Evolutionary conservation across 1,284 basidiomycete genomes (phyloP), one percentile per base, ranked within the genome.

Genomic region (Wolfiporia cocos): DNA sequence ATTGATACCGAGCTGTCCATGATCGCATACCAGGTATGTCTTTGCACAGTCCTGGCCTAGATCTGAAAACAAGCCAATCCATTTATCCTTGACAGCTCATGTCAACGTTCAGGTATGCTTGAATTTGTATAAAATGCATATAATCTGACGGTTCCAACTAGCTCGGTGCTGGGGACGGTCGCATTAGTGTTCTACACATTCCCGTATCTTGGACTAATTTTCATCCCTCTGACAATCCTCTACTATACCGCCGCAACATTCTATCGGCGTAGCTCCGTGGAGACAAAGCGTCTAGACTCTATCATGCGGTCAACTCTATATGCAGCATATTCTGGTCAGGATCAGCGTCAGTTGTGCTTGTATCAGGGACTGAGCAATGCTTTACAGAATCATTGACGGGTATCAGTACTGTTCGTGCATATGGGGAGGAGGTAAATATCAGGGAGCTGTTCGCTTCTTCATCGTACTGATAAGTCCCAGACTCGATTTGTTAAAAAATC

Each of bases 201-300:
- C 64, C 78, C 78, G 0, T 73, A 70, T 46, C 70, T 82, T 3
- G 78, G 77, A 11, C 75, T 79, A 44, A 70, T 78, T 26, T 79
- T 82, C 50, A 64, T 63, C 1, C 77, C 76, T 1, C 62, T 81
- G 59, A 50, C 59, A 2, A 49, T 74, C 14, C 47, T 78, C 4
- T 81, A 81, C 53, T 74, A 69, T 48, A 39, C 65, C 3, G 64
- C 70, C 3, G 67, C 73, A 1, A 50, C 68, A 2, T 81, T 72
- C 52, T 81, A 80, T 52, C 67, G 78, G 9, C 67, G 70, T 12
- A 73, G 68, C 3, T 78, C 76, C 0, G 75, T 81, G 0, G 82
- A 86, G 58, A 73, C 77, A 11, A 84, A 85, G 60, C 73, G 83
- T 10, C 59, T 87, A 14, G 85, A 87, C 56, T 83, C 83, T 0